These are phyloP conservation scores for Cyanodermella asteris DNA, from an alignment of 2,329 filamentous ascomycete genomes.

Conservation along the genomic window DNA sequence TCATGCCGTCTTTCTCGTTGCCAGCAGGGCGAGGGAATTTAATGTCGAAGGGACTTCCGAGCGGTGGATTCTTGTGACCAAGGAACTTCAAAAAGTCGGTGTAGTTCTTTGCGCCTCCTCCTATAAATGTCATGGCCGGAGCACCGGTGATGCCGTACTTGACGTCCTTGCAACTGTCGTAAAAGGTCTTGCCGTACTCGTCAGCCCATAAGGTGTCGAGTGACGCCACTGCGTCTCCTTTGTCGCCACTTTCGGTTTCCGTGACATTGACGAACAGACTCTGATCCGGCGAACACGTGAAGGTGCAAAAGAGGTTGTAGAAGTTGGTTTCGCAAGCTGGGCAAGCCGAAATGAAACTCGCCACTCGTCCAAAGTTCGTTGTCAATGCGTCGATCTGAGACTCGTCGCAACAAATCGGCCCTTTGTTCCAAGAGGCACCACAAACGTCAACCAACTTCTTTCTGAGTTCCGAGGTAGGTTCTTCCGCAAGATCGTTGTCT, in stretches of 20 bases:
- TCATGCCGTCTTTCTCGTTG: slow-evolving; percentile 47
- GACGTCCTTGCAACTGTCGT: slow-evolving; percentile 94
- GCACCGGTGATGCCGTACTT: slow-evolving; percentile 91
- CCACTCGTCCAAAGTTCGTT: slow-evolving; percentile 66
- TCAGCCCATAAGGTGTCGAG: slow-evolving; percentile 75
- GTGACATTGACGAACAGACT: slow-evolving; percentile 91
- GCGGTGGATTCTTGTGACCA: slow-evolving; percentile 66
- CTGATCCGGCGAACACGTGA: slow-evolving; percentile 93
- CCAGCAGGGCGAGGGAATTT: slow-evolving; percentile 51
- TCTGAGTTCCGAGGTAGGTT: slow-evolving; percentile 49
- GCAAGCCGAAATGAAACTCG: slow-evolving; percentile 75
- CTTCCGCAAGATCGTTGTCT: slow-evolving; percentile 63
- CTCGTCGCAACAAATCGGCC: slow-evolving; percentile 63
- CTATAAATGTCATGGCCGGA: slow-evolving; percentile 87
- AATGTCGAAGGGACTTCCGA: slow-evolving; percentile 92
- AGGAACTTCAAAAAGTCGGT: slow-evolving; percentile 73
- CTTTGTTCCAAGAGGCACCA: slow-evolving; percentile 64
- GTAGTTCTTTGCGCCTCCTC: slow-evolving; percentile 82
- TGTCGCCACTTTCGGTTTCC: slow-evolving; percentile 34
- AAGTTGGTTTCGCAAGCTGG: slow-evolving; percentile 97
- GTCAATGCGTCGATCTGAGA: slow-evolving; percentile 69
- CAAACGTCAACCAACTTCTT: slow-evolving; percentile 67
- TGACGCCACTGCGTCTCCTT: slow-evolving; percentile 49
- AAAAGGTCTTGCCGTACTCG: slow-evolving; percentile 70
- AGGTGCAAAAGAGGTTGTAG: slow-evolving; percentile 94